Base-by-base conservation (phyloP, 2,329 filamentous ascomycete genomes). In the Ilyonectria destructans region DNA sequence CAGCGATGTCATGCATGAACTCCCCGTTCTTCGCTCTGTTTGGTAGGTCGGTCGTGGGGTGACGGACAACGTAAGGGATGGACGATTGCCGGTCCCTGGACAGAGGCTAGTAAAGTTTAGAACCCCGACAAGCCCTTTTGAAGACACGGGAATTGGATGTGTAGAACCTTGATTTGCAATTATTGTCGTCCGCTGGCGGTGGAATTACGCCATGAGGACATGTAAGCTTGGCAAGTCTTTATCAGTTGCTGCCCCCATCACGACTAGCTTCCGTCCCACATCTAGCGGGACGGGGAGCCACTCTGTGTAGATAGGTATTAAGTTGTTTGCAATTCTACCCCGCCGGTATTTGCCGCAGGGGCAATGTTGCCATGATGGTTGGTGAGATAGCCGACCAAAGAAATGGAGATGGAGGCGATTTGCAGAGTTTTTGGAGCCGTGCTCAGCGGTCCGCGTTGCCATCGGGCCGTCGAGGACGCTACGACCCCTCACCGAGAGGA, bases 1-100 rank as follows among this genome's bases (percentile, higher is more conserved):
- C 62, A 58, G 69, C 69, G 71, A 76, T 76, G 74, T 76, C 68
- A 75, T 76, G 74, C 74, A 76, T 76, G 74, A 76, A 76, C 72
- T 62, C 57, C 59, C 58, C 66, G 15, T 63, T 58, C 59, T 31
- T 51, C 26, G 48, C 51, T 40, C 65, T 33, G 55, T 62, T 66
- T 56, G 54, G 51, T 31, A 51, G 52, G 56, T 37, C 26, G 33
- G n/a, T 35, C 51, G 19, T 62, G 58, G 58, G 55, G 67, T 56
- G 62, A 45, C 26, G 51, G 56, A 35, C 33, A 31, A 29, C 56
- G 54, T 26, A 58, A 33, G 21, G 52, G n/a, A 48, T 15, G 51
- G 59, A 33, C 8, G 49, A 48, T 67, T 54, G 46, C 19, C 45
- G 54, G 54, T 48, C 54, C 51, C 46, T 45, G 21, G n/a, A 40